Evolutionary conservation across 495 filamentous ascomycete species (phyloP).

Genomic region (Trichocladium antarcticum): DNA sequence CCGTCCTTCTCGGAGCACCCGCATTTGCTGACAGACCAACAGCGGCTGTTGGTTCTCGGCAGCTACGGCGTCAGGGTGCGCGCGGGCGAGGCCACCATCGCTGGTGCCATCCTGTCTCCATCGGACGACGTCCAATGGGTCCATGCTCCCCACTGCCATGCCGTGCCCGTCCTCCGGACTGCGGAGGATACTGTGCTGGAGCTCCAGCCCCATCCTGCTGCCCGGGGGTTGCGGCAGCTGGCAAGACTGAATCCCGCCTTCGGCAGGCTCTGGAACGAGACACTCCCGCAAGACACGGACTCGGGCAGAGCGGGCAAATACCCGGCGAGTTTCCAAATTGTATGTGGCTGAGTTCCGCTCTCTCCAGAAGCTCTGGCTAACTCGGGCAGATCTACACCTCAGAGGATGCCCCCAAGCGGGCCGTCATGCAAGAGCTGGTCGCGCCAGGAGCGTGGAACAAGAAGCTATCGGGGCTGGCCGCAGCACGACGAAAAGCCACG

Average conservation of each 20-base stretch:
- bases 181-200: conserved; percentile 41
- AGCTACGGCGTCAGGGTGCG: conserved; percentile 62
- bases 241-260: conserved; percentile 57
- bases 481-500: conserved; percentile 30
- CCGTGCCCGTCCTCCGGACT: conserved; percentile 59
- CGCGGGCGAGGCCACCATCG: conserved; percentile 47
- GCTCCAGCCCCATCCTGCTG: conserved; percentile 39
- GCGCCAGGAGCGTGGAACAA: conserved; percentile 57
- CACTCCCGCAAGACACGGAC: conserved; percentile 4
- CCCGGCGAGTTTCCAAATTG: conserved; percentile 32
- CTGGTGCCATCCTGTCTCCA: conserved; percentile 52
- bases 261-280: conserved; percentile 61
- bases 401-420: conserved; percentile 32
- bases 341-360: conserved; percentile 9
- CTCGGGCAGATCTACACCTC: conserved; percentile 37
- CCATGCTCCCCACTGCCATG: conserved; percentile 65
- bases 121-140: conserved; percentile 47
- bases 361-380: conserved; percentile 5
- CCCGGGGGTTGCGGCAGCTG: conserved; percentile 46
- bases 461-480: conserved; percentile 29
- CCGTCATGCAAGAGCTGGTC: conserved; percentile 48
- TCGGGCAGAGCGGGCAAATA: conserved; percentile 2
- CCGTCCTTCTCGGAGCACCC: not conserved
- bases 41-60: conserved; percentile 60
- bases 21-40: not conserved